Conservation (phyloP, 1,139 yeast genomes). For the Taphrina confusa region DNA sequence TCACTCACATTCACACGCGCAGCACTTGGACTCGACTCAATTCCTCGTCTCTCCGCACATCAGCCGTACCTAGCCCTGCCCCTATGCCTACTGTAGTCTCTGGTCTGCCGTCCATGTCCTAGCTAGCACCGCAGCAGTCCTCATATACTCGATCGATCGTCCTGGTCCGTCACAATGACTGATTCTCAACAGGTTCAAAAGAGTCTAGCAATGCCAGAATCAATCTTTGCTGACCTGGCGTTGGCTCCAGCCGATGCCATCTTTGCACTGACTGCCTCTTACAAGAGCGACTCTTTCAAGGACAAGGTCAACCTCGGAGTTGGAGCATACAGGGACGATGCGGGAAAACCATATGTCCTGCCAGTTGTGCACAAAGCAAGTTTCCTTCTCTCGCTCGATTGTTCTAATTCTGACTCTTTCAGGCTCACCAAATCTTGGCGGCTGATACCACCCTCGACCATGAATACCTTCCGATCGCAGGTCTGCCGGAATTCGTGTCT, state of each 20-base stretch:
- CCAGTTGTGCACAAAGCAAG: slow-evolving; percentile 78
- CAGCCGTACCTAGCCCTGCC: background rate
- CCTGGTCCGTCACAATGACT: background rate
- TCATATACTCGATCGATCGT: background rate
- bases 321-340: slow-evolving; percentile 86
- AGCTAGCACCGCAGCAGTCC: too few relatives aligned
- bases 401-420: slow-evolving; percentile 47
- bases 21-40: too few relatives aligned
- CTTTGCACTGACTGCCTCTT: slow-evolving; percentile 80
- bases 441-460: slow-evolving; percentile 72
- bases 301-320: slow-evolving; percentile 69
- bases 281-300: slow-evolving; percentile 51
- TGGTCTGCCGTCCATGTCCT: too few relatives aligned
- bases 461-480: slow-evolving; percentile 85
- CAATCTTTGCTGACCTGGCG: slow-evolving; percentile 41
- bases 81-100: too few relatives aligned
- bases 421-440: slow-evolving; percentile 60
- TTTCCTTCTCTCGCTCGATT: slow-evolving; percentile 45
- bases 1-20: too few relatives aligned
- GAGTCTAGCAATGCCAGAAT: slow-evolving; percentile 14
- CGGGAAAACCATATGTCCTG: slow-evolving; percentile 84
- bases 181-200: slow-evolving; percentile 13
- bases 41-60: slow-evolving; percentile 11
- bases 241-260: slow-evolving; percentile 51
- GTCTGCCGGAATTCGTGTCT: slow-evolving; percentile 67